Evolutionary conservation across 1,284 basidiomycete genomes (phyloP), one percentile per base, ranked within the genome.

Genomic region (Microbotryomycetes sp.): DNA sequence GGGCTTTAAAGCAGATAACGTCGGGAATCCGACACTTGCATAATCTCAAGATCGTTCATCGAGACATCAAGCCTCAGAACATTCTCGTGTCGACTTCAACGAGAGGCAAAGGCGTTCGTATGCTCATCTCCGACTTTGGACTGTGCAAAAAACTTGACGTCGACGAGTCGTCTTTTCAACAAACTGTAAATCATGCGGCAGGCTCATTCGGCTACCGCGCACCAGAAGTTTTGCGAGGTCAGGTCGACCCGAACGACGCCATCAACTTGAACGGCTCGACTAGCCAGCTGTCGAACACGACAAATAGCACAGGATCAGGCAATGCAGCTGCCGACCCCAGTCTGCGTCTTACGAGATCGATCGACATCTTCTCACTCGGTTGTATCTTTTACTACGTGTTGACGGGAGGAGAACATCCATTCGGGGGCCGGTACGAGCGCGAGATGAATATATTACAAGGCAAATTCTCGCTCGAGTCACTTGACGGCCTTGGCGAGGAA

Each of bases 31-130:
- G 86, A 57, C 92, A 97, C 75, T 79, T 98, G 9, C 94, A 99
- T 74, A 88, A 84, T 26, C 83, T 98, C 71, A 97, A 96, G 77
- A 90, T 98, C 67, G 86, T 98, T 24, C 96, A 98, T 78, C 85
- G 96, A 28, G 94, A 98, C 74, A 96, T 98, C 76, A 98, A 98
- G 74, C 94, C 94, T 4, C 93, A 96, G 76, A 98, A 99, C 73
- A 97, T 99, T 59, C 82, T 98, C 7, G 83, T 97, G n/a, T 89
- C 88, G 5, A 78, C 79, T 26, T 82, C 83, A 18, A 86, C 85
- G 72, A 66, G 67, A 29, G 57, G 60, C 5, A 58, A 60, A 29
- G 65, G 62, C 1, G 83, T 91, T 68, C 79, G 89, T 46, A 92
- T 96, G 89, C 79, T 96, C 52, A 93, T 96, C 60, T 94, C 91